phyloP scores from a whole-genome alignment of 768 basidiomycete species.

The Naganishia vaughanmartiniae region DNA sequence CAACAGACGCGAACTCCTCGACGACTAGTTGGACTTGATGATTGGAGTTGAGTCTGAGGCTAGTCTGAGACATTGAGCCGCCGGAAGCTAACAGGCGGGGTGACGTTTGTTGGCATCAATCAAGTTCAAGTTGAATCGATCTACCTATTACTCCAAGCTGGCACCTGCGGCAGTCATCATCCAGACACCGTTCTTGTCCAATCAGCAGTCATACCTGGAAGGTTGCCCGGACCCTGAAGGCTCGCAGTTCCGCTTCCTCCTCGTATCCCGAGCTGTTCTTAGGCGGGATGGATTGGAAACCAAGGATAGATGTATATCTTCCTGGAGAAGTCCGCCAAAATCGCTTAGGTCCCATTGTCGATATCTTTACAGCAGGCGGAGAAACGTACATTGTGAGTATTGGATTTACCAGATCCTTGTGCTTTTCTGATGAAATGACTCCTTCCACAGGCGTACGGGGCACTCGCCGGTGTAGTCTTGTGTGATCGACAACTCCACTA shows the following conservation, averaged over 20 bases:
- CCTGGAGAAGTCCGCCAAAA: constrained; percentile 16
- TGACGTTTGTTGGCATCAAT: not conserved
- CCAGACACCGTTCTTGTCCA: no score
- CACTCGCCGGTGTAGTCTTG: constrained; percentile 7
- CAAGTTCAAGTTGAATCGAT: not conserved
- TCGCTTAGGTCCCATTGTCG: constrained; percentile 10
- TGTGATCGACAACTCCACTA: constrained; percentile 22
- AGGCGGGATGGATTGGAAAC: constrained; percentile 18
- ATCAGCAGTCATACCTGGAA: no score
- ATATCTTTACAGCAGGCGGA: not conserved
- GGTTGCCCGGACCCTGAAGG: not conserved
- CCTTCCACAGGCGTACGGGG: constrained; percentile 3
- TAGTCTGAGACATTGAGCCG: not conserved
- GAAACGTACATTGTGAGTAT: constrained; percentile 7
- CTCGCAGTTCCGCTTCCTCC: not conserved
- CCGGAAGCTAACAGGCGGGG: not conserved
- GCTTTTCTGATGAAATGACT: not conserved
- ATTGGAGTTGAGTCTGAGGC: not conserved
- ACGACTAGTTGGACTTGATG: no score
- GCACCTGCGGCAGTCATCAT: no score
- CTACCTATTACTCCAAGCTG: no score
- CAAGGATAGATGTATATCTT: constrained; percentile 6
- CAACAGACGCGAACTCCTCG: not conserved
- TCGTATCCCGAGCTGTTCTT: not conserved
- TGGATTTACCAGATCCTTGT: no score